phyloP scores from a whole-genome alignment of 2,329 filamentous ascomycete species.

The Fusarium sp. region DNA sequence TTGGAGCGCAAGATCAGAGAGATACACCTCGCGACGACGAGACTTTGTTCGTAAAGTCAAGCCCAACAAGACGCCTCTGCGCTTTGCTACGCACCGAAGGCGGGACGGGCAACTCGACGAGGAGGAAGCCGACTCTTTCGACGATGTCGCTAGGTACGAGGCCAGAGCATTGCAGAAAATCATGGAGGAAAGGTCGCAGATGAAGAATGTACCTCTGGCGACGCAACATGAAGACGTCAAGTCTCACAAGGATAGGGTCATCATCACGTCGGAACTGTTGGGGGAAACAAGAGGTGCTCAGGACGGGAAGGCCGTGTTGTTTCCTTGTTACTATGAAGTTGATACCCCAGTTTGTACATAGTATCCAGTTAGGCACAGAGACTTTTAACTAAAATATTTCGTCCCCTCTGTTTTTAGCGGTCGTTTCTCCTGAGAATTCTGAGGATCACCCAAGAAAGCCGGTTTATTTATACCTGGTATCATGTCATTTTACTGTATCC shows the following conservation, averaged over 20 bases:
- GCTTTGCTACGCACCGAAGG: slow-evolving; percentile 17
- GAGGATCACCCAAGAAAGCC: too few species aligned
- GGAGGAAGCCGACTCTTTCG: slow-evolving; percentile 19
- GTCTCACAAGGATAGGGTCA: not conserved
- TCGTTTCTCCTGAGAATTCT: not conserved
- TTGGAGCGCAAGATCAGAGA: slow-evolving; percentile 22
- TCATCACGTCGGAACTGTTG: not conserved
- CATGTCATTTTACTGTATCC: not conserved
- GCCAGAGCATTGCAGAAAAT: not conserved
- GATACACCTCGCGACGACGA: slow-evolving; percentile 1
- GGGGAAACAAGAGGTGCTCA: not conserved
- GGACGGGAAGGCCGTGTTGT: slow-evolving; percentile 8
- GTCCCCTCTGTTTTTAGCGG: not conserved
- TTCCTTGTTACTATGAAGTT: slow-evolving; percentile 22
- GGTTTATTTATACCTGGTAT: too few species aligned
- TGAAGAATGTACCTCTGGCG: not conserved
- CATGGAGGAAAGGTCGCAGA: not conserved
- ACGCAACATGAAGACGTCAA: not conserved
- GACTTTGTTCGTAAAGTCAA: slow-evolving; percentile 22
- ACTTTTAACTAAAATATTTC: too few species aligned
- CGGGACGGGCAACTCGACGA: not conserved
- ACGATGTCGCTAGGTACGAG: not conserved
- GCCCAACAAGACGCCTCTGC: not conserved
- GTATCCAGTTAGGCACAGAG: not conserved
- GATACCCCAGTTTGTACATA: slow-evolving; percentile 17